Percentiles rank a stretch among this genome's conserved stretches.
Evolutionary conservation across 2,329 filamentous ascomycete genomes (phyloP).

Genomic region (Didymella lethalis): DNA sequence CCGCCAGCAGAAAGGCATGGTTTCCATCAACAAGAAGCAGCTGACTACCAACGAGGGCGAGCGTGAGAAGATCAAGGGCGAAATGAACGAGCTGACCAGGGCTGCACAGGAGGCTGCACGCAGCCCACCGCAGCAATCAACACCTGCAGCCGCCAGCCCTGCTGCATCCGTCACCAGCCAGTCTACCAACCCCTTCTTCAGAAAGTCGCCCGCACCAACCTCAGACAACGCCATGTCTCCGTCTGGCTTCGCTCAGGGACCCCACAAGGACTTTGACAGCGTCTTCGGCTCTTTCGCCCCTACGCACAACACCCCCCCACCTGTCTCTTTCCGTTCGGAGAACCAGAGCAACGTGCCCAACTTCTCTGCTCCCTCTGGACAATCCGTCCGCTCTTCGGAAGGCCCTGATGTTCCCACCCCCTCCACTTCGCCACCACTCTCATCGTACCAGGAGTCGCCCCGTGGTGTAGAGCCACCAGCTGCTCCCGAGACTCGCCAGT

Average conservation of each 20-base stretch:
- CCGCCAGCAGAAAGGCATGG: slow-evolving; percentile 92
- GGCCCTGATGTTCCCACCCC: slow-evolving; percentile 65
- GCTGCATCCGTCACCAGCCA: slow-evolving; percentile 67
- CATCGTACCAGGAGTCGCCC: slow-evolving; percentile 62
- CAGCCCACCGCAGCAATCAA: slow-evolving; percentile 41
- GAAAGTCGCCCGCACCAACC: slow-evolving; percentile 62
- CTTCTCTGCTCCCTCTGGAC: slow-evolving; percentile 53
- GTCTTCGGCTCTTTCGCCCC: slow-evolving; percentile 76
- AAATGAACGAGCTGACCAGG: slow-evolving; percentile 74
- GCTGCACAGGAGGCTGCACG: slow-evolving; percentile 63
- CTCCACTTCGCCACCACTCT: slow-evolving; percentile 68
- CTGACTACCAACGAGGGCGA: slow-evolving; percentile 87
- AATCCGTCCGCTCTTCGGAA: slow-evolving; percentile 55
- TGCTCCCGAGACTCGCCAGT: slow-evolving; percentile 76
- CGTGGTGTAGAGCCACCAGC: slow-evolving; percentile 66
- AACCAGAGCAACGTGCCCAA: slow-evolving; percentile 48
- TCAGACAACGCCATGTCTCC: slow-evolving; percentile 61
- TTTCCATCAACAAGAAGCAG: slow-evolving; percentile 99
- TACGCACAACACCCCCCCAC: slow-evolving; percentile 56
- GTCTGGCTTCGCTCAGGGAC: slow-evolving; percentile 56
- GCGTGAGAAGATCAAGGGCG: slow-evolving; percentile 83
- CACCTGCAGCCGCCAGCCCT: slow-evolving; percentile 70
- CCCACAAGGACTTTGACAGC: slow-evolving; percentile 72
- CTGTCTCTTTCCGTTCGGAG: slow-evolving; percentile 69
- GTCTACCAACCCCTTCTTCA: slow-evolving; percentile 95